Evolutionary conservation across 23 red algal genomes (phyloP), one percentile per base, ranked within the genome.

Genomic region (Gracilaria vermiculophylla): DNA sequence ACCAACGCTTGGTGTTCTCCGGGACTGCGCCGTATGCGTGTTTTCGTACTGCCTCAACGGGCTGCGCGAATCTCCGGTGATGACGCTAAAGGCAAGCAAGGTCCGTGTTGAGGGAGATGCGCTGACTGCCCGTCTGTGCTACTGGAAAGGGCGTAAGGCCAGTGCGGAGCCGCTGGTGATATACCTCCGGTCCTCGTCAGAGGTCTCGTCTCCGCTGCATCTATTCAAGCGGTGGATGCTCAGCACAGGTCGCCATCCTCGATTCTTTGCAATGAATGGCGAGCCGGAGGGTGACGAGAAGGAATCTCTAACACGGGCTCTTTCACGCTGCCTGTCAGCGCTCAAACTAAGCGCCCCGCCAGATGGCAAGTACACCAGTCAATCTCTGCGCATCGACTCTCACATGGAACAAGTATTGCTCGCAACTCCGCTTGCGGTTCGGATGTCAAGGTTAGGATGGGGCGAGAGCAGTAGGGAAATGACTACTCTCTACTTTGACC

Each of bases 361-460:
- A 2, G 62, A 57, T 31, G 61, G 62, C 10, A 85, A 69, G 42
- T 85, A 44, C 32, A 70, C 57, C 20, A 56, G 62, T 0, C 81
- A 85, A 1, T 36, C 36, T 21, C 64, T 85, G 0, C 61, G 81
- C 41, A 85, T 85, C 5, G 81, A 62, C 0, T 9, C 81, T 2
- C 61, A 85, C 45, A 85, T 62, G 8, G 44, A 85, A 48, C 62
- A 56, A 55, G 44, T 85, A 10, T 34, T 85, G 32, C 5, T 85
- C 17, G 61, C 62, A 1, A 70, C 66, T 15, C 62, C 62, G 11
- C 17, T 85, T 14, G 62, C 66, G 5, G 81, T 72, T 6, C 6
- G 62, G 42, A 62, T 85, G 20, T 11, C 40, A 27, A 62, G 81
- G 2, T 85, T 85, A 37, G 62, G 43, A 2, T 85, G 81, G 81